Conservation (phyloP, 106 monocot genomes). For the Apostasia ramifera region DNA sequence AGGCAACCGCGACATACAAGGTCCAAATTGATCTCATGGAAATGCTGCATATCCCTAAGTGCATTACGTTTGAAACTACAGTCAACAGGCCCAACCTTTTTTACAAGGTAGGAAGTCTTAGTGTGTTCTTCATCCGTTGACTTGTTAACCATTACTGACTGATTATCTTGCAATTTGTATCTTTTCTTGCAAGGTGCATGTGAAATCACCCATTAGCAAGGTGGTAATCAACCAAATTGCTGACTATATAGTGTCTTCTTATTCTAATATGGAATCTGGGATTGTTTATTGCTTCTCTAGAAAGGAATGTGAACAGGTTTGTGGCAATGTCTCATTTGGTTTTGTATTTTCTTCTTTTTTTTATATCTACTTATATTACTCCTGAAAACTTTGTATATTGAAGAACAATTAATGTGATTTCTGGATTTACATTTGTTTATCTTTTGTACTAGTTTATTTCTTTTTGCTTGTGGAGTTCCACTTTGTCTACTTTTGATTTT, state of each 20-base stretch:
- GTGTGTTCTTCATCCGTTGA: neutral
- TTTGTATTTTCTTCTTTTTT: neutral
- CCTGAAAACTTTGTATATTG: neutral
- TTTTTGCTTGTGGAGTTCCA: no score
- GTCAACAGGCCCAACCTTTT: constrained; percentile 94
- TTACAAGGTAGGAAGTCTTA: constrained; percentile 50
- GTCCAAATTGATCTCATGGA: constrained; percentile 92
- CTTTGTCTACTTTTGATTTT: no score
- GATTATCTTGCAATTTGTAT: constrained; percentile 10
- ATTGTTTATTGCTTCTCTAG: constrained; percentile 99
- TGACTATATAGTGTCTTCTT: constrained; percentile 62
- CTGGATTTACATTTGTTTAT: no score
- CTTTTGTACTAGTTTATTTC: no score
- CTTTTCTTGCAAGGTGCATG: constrained; percentile 47
- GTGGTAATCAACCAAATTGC: constrained; percentile 89
- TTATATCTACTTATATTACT: neutral
- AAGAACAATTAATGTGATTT: neutral
- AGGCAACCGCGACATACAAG: constrained; percentile 97
- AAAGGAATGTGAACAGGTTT: constrained; percentile 96
- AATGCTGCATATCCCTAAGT: constrained; percentile 94
- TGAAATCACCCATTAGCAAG: constrained; percentile 86
- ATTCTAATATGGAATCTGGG: constrained; percentile 92
- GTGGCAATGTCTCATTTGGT: neutral
- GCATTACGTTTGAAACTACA: constrained; percentile 84
- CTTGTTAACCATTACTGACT: neutral